These are phyloP conservation scores for Zelonia costaricensis DNA, from an alignment of 208 protist genomes.

Conservation along the genomic window DNA sequence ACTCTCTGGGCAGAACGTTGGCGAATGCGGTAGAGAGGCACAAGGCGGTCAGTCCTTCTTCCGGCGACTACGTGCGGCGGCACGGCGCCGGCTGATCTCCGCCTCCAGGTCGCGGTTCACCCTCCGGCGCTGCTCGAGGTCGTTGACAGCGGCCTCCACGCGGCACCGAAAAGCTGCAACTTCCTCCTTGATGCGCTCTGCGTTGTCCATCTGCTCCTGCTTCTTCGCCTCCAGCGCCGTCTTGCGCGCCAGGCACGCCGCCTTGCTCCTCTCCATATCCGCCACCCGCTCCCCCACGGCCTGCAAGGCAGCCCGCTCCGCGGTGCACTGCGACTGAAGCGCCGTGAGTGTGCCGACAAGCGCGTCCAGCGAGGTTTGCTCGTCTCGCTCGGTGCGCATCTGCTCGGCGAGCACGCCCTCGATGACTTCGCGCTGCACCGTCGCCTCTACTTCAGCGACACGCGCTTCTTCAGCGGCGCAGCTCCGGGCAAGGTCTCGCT, in stretches of 20 bases:
- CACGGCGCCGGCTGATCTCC: slow-evolving; percentile 31
- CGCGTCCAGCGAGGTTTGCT: slow-evolving; percentile 13
- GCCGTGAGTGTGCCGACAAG: slow-evolving; percentile 12
- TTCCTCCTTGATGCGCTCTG: slow-evolving; percentile 52
- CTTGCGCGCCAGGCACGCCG: slow-evolving; percentile 29
- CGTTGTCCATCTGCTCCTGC: slow-evolving; percentile 60
- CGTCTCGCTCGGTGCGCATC: slow-evolving; percentile 13
- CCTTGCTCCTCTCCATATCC: slow-evolving; percentile 21
- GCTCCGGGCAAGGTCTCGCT: slow-evolving; percentile 5
- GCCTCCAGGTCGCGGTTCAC: slow-evolving; percentile 43
- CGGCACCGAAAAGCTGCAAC: slow-evolving; percentile 29
- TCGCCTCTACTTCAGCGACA: slow-evolving; percentile 27
- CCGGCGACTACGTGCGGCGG: slow-evolving; percentile 12
- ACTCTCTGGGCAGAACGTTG: no score
- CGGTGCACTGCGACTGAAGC: slow-evolving; percentile 6
- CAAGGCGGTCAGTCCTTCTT: slow-evolving; percentile 2
- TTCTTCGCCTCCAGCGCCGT: slow-evolving; percentile 46
- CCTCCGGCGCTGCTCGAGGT: slow-evolving; percentile 33
- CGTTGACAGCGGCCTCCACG: slow-evolving; percentile 25
- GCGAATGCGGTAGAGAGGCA: background rate
- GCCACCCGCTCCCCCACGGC: slow-evolving; percentile 17
- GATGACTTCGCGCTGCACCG: slow-evolving; percentile 28
- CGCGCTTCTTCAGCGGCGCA: slow-evolving; percentile 6
- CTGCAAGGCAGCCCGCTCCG: slow-evolving; percentile 3
- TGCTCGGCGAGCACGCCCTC: slow-evolving; percentile 33